Base-by-base conservation (phyloP, 495 filamentous ascomycete species). In the Penicillium odoratum region DNA sequence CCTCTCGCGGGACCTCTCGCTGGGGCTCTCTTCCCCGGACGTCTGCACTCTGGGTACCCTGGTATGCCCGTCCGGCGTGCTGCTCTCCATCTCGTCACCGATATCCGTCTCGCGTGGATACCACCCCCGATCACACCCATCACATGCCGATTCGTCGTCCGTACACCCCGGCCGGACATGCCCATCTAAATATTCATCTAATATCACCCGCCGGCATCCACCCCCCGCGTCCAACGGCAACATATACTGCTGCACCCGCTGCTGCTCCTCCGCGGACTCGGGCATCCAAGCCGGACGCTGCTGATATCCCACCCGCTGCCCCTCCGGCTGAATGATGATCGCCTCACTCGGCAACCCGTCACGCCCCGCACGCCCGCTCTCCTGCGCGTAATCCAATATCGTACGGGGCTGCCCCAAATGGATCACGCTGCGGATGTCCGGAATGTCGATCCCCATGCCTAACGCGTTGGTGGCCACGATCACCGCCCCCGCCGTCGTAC, bases 101-200 rank as follows among this genome's bases (percentile, higher is more conserved):
- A 21, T 21, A 21, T 21, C 21, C 21, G 30, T 33, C 30, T 33
- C 4, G 4, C 4, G 4, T 33, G 6, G 30, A 33, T 7, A 8
- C 33, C 10, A 34, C 33, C 11, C 8, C 3, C 33, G 2, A 34
- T 34, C 8, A 34, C 8, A 34, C 8, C 33, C 10, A 34, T 34
- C 2, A 10, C 8, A 34, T 46, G 28, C 11, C 2, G 8, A 28
- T 21, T 46, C 13, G 13, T 46, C 21, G 16, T 21, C 16, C 11
- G 0, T 46, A 46, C 28, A 46, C 6, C 16, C 3, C 4, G 6
- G 5, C 21, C 28, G 13, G 4, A 46, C 28, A 46, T 25, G 11
- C 4, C 44, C 28, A 46, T 46, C 44, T 46, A 46, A 46, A 46
- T 46, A 46, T 46, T 46, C 4, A 28, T 46, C 44, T 46, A 46